These are phyloP conservation scores for Nepenthes gracilis DNA, from an alignment of 148 eudicot species.

Conservation along the genomic window DNA sequence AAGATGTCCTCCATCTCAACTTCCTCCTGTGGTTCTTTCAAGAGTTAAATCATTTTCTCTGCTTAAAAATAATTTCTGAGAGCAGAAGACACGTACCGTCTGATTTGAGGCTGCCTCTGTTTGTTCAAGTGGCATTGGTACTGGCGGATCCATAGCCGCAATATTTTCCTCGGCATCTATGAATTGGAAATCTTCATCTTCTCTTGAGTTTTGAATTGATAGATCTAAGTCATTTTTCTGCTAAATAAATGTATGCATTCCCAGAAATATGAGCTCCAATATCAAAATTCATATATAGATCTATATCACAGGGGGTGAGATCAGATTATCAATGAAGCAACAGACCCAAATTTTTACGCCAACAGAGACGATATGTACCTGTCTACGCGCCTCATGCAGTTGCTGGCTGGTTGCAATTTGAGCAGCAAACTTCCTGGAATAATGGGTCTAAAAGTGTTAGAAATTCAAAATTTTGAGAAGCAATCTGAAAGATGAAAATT, in stretches of 20 bases:
- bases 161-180: conserved; percentile 20
- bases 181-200: conserved; percentile 23
- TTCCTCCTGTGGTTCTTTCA: conserved; percentile 23
- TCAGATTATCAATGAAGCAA: neutral
- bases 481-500: neutral
- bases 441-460: neutral
- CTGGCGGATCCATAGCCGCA: conserved; percentile 23
- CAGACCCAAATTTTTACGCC: neutral
- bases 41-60: too few species aligned
- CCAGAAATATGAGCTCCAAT: neutral
- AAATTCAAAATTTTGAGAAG: neutral
- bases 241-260: conserved; percentile 2
- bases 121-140: conserved; percentile 37
- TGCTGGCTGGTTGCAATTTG: conserved; percentile 20
- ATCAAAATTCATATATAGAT: neutral
- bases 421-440: conserved; percentile 29
- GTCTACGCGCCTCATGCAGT: conserved; percentile 10
- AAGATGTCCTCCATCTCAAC: conserved; percentile 80
- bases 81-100: conserved; percentile 18
- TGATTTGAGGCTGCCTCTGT: conserved; percentile 17
- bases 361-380: conserved; percentile 3
- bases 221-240: conserved; percentile 15
- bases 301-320: too few species aligned
- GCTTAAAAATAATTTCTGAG: too few species aligned
- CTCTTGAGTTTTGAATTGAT: conserved; percentile 11